These are phyloP conservation scores for Penicillium samsonianum DNA, from an alignment of 495 filamentous ascomycete genomes.

Conservation along the genomic window DNA sequence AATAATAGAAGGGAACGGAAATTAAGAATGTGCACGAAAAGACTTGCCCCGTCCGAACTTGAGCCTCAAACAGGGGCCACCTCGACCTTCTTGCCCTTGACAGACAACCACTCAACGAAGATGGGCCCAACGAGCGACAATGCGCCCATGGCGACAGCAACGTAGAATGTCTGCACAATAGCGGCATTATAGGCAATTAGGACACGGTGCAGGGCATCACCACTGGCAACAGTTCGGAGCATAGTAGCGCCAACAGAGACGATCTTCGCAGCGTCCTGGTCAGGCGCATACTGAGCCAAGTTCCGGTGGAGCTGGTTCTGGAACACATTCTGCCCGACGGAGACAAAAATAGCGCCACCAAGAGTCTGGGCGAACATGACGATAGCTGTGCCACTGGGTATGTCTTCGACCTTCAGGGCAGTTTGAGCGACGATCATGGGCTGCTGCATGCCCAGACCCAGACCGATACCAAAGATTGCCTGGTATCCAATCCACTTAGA, in stretches of 20 bases:
- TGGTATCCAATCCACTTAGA: constrained; percentile 79
- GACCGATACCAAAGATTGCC: constrained; percentile 65
- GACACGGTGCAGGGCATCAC: constrained; percentile 53
- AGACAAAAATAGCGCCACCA: constrained; percentile 72
- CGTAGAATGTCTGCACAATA: constrained; percentile 67
- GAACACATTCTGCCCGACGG: constrained; percentile 77
- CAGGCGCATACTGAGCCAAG: constrained; percentile 52
- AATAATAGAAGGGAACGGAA: constrained; percentile 5
- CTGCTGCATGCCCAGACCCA: constrained; percentile 70
- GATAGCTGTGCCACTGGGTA: constrained; percentile 65
- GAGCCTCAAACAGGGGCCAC: constrained; percentile 45
- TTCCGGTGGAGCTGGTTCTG: constrained; percentile 65
- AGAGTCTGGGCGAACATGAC: constrained; percentile 73
- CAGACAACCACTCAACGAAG: constrained; percentile 74
- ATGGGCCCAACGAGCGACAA: constrained; percentile 61
- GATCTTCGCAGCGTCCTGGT: constrained; percentile 50
- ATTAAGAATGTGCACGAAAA: constrained; percentile 16
- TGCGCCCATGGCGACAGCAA: constrained; percentile 63
- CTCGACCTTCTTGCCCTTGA: constrained; percentile 83
- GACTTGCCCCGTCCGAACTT: background rate
- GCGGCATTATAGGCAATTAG: constrained; percentile 70
- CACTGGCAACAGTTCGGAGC: constrained; percentile 52
- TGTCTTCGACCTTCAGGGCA: constrained; percentile 59
- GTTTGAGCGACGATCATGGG: constrained; percentile 70
- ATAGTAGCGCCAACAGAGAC: constrained; percentile 67